Evolutionary conservation across 2,329 filamentous ascomycete genomes (phyloP).

Genomic region (Chaetomium strumarium): DNA sequence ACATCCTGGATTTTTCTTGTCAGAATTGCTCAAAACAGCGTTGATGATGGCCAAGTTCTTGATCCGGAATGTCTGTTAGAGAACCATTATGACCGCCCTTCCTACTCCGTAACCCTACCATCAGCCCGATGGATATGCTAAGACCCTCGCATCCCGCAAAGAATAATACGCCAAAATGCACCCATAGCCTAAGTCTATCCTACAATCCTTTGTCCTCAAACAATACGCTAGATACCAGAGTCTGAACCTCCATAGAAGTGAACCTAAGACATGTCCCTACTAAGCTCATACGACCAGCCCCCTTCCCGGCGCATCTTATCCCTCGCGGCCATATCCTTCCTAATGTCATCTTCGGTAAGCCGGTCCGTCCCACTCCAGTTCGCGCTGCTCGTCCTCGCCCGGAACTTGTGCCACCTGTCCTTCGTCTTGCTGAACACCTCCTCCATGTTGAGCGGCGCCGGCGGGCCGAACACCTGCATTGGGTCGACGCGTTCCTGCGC

Average conservation of each 20-base stretch:
- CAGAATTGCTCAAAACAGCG: too few species aligned
- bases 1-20: too few species aligned
- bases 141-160: too few species aligned
- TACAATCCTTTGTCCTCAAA: too few species aligned
- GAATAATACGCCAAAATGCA: too few species aligned
- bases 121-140: too few species aligned
- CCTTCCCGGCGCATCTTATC: conserved; percentile 77
- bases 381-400: conserved; percentile 85
- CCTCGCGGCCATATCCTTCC: conserved; percentile 70
- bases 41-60: too few species aligned
- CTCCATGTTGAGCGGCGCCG: conserved; percentile 86
- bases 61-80: too few species aligned
- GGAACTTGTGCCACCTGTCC: conserved; percentile 79
- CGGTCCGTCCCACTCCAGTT: conserved; percentile 83
- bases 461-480: conserved; percentile 79
- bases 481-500: conserved; percentile 83
- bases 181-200: too few species aligned
- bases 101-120: too few species aligned
- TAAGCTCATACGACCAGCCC: conserved; percentile 70
- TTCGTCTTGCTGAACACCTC: conserved; percentile 91
- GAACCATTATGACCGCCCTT: too few species aligned
- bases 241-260: background rate
- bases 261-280: conserved; percentile 39
- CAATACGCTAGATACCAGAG: too few species aligned
- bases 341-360: conserved; percentile 82